Conservation (phyloP, 257 asterid species). For the Scutellaria baicalensis region DNA sequence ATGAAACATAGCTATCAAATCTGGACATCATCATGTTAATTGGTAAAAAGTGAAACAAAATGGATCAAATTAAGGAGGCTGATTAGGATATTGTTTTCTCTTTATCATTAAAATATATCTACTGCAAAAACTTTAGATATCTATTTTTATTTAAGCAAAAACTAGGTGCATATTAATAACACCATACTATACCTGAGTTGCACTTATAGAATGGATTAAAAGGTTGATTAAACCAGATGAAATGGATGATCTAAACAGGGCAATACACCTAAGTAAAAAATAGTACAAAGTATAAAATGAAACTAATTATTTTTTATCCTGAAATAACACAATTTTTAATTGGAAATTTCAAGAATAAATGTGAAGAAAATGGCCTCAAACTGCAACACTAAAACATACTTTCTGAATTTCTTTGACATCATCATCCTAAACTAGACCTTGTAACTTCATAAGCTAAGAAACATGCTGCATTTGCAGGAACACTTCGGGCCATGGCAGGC, state of each 20-base stretch:
- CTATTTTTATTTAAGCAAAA: too few relatives aligned
- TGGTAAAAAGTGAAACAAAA: slow-evolving; percentile 1
- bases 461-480: slow-evolving; percentile 88
- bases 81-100: too few relatives aligned
- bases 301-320: not conserved
- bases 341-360: not conserved
- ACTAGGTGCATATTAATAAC: too few relatives aligned
- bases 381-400: not conserved
- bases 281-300: not conserved
- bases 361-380: not conserved
- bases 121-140: too few relatives aligned
- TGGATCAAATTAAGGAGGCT: slow-evolving; percentile 10
- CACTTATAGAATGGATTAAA: too few relatives aligned
- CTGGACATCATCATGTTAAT: slow-evolving; percentile 3
- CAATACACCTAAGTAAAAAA: too few relatives aligned
- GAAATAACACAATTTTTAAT: not conserved
- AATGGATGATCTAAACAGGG: not conserved
- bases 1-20: not conserved
- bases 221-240: too few relatives aligned
- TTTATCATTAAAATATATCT: too few relatives aligned
- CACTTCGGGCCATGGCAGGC: slow-evolving; percentile 82
- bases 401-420: slow-evolving; percentile 4
- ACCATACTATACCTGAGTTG: not conserved
- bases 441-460: slow-evolving; percentile 83
- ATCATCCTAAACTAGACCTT: slow-evolving; percentile 72